phyloP scores from a whole-genome alignment of 768 basidiomycete genomes.

The Russula griseocarnosa region DNA sequence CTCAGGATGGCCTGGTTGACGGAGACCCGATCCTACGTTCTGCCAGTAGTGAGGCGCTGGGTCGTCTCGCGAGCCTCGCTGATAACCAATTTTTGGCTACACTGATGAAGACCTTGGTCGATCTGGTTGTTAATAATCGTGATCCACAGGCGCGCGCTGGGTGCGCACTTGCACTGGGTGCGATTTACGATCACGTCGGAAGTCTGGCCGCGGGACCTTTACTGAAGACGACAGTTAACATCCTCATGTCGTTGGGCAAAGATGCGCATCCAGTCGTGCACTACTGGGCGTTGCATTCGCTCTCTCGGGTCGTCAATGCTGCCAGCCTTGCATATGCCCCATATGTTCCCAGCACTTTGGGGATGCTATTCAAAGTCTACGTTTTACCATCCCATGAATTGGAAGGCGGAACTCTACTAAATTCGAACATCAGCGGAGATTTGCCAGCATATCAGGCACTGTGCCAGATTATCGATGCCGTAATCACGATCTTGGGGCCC shows the following conservation, averaged over 20 bases:
- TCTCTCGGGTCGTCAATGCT: slow-evolving; percentile 83
- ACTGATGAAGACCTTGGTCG: slow-evolving; percentile 86
- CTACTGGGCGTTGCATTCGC: slow-evolving; percentile 84
- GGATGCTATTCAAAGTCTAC: slow-evolving; percentile 88
- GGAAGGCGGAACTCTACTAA: slow-evolving; percentile 80
- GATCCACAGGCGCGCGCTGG: slow-evolving; percentile 91
- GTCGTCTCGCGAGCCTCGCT: slow-evolving; percentile 77
- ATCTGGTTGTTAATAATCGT: slow-evolving; percentile 91
- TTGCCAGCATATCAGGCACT: slow-evolving; percentile 88
- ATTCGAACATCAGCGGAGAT: slow-evolving; percentile 85
- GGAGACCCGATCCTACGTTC: slow-evolving; percentile 71
- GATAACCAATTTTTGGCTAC: slow-evolving; percentile 79
- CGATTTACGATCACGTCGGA: slow-evolving; percentile 89
- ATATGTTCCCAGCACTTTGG: slow-evolving; percentile 82
- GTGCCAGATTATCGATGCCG: slow-evolving; percentile 88
- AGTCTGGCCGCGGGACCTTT: slow-evolving; percentile 92
- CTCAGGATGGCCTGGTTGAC: slow-evolving; percentile 74
- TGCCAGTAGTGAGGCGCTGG: slow-evolving; percentile 83
- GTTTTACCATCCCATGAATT: slow-evolving; percentile 86
- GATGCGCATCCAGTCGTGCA: slow-evolving; percentile 97
- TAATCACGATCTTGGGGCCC: slow-evolving; percentile 91
- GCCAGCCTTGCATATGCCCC: slow-evolving; percentile 90
- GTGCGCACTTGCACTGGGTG: slow-evolving; percentile 87
- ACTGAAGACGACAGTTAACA: slow-evolving; percentile 91
- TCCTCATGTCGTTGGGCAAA: slow-evolving; percentile 89